Base-by-base conservation (phyloP, 2,329 filamentous ascomycete species). In the Nigrospora oryzae region DNA sequence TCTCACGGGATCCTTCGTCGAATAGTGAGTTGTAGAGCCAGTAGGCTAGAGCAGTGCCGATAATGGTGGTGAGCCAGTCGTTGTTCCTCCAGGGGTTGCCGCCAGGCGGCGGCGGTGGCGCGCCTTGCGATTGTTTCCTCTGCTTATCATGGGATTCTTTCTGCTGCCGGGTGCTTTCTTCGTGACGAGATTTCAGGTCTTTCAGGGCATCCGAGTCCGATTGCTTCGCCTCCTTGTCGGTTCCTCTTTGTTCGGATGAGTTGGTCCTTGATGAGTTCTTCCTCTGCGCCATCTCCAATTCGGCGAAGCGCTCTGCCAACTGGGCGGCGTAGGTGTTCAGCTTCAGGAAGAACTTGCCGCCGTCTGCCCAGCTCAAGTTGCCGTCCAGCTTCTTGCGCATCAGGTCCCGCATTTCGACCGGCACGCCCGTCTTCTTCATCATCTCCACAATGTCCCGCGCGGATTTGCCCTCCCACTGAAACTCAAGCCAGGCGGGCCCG, bases 1-100 rank as follows among this genome's bases (percentile, higher is more conserved):
- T 96, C 61, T 98, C 91, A 58, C 81, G 61, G 11, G 60, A 60
- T 33, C 67, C 66, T 51, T 73, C 69, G 43, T 63, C 61, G 42
- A 68, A 63, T 43, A 71, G 51, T 4, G 68, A 66, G 43, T 61
- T 65, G 46, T 71, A 68, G 8, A 76, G 55, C 37, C 69, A 68
- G 51, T 68, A 73, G 8, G 69, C 64, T 15, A 71, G 39, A 17
- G 55, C 56, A 45, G 66, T 67, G 23, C 57, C 57, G 23, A 88
- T 75, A 46, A 91, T 68, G 48, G 70, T 73, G 28, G 69, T 67
- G 11, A 69, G 52, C 54, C 68, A 61, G 46, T 61, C 60, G 38
- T 53, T 57, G 15, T 48, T 41, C 38, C 43, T 55, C n/a, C 51
- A 19, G 4, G 53, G 52, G 33, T 46, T 51, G 32, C 17, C 16